phyloP scores from a whole-genome alignment of 179 eudicot species.

The Silene noctiflora region DNA sequence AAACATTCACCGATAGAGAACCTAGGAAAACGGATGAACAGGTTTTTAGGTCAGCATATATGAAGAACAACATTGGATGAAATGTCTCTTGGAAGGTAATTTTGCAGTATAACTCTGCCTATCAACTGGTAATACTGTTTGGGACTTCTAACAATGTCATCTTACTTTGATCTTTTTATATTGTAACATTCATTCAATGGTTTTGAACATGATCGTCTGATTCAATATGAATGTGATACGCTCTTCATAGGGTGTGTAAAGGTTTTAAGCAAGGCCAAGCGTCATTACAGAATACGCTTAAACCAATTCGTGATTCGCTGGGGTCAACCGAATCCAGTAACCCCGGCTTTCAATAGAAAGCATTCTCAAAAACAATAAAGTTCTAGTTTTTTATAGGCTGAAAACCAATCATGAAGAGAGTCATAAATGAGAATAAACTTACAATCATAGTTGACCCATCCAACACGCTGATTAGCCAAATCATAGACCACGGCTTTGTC shows the following conservation, averaged over 20 bases:
- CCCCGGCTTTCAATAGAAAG: too few species aligned
- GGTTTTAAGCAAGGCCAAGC: too few species aligned
- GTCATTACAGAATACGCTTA: too few species aligned
- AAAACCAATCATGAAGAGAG: neutral
- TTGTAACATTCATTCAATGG: too few species aligned
- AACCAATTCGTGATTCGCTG: too few species aligned
- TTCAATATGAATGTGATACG: too few species aligned
- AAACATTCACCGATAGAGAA: constrained; percentile 68
- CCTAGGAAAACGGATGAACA: constrained; percentile 36
- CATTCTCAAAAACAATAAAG: too few species aligned
- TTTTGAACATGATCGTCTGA: too few species aligned
- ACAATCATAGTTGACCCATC: constrained; percentile 92
- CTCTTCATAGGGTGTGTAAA: too few species aligned
- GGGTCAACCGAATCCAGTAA: too few species aligned
- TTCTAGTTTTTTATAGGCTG: too few species aligned
- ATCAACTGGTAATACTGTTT: neutral
- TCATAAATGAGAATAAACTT: constrained; percentile 30
- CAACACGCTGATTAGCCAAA: constrained; percentile 71
- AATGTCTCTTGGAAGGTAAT: neutral
- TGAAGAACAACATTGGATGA: neutral
- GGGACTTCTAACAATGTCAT: neutral
- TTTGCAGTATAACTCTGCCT: neutral
- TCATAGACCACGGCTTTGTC: constrained; percentile 77
- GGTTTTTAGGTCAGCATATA: neutral
- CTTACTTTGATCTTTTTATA: neutral